phyloP scores from a whole-genome alignment of 1,284 basidiomycete species.

The Cutaneotrichosporon sp. region DNA sequence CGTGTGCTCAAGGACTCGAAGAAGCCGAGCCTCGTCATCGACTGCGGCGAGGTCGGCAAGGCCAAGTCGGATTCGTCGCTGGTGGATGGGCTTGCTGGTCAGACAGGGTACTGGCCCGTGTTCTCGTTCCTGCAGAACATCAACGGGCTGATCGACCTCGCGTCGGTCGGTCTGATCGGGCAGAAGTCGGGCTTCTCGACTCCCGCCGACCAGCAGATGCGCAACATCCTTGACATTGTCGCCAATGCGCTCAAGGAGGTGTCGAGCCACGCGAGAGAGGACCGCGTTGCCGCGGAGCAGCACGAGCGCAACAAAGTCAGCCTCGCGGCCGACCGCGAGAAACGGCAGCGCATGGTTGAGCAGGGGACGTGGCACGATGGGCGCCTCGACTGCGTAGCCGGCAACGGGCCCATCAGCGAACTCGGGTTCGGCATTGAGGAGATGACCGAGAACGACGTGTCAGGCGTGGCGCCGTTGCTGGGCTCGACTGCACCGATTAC shows the following conservation, averaged over 20 bases:
- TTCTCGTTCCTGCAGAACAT: slow-evolving; percentile 86
- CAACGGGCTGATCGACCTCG: slow-evolving; percentile 86
- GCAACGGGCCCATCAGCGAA: slow-evolving; percentile 78
- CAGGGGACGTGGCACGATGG: slow-evolving; percentile 75
- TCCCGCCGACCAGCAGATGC: slow-evolving; percentile 80
- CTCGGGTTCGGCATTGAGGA: slow-evolving; percentile 72
- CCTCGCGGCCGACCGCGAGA: slow-evolving; percentile 41
- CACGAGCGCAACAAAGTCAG: slow-evolving; percentile 29
- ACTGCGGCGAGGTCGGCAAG: slow-evolving; percentile 74
- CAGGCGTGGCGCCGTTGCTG: slow-evolving; percentile 34
- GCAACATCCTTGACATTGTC: slow-evolving; percentile 79
- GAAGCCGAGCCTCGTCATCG: slow-evolving; percentile 73
- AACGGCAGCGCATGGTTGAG: slow-evolving; percentile 52
- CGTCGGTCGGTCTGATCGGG: slow-evolving; percentile 86
- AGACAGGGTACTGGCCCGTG: slow-evolving; percentile 81
- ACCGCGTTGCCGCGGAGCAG: slow-evolving; percentile 50
- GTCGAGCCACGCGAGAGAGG: slow-evolving; percentile 48
- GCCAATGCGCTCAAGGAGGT: slow-evolving; percentile 69
- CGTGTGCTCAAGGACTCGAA: slow-evolving; percentile 62
- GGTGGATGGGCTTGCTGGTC: slow-evolving; percentile 67
- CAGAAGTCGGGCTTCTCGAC: slow-evolving; percentile 90
- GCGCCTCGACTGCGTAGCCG: slow-evolving; percentile 72
- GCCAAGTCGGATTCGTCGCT: slow-evolving; percentile 70
- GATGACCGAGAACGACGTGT: slow-evolving; percentile 55
- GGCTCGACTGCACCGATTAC: slow-evolving; percentile 36